Evolutionary conservation across 768 basidiomycete genomes (phyloP).

Genomic region (Kwoniella sp.): DNA sequence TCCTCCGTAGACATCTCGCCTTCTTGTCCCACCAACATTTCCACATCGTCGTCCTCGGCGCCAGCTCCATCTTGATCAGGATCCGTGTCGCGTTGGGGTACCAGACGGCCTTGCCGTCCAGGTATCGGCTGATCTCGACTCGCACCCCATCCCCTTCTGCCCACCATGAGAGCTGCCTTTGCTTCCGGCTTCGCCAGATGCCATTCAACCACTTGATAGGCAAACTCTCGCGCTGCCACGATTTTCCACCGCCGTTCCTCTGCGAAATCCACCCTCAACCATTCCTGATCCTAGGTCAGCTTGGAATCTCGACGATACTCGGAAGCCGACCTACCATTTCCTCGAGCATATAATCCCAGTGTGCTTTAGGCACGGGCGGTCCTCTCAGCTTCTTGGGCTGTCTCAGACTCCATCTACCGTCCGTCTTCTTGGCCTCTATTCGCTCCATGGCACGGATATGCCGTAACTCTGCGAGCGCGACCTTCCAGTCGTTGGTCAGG

Average conservation of each 20-base stretch:
- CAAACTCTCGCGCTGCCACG: constrained; percentile 73
- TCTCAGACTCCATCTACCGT: constrained; percentile 80
- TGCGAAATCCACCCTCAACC: constrained; percentile 92
- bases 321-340: constrained; percentile 74
- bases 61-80: constrained; percentile 2
- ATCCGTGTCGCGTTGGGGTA: no score
- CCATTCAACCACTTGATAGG: constrained; percentile 81
- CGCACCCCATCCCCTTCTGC: constrained; percentile 40
- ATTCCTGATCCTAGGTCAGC: no score
- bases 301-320: not conserved
- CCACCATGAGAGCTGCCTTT: constrained; percentile 60
- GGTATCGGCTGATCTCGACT: constrained; percentile 22
- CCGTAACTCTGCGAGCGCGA: constrained; percentile 73
- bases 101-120: constrained; percentile 6
- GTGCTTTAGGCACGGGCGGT: constrained; percentile 63
- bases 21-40: constrained; percentile 28
- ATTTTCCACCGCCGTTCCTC: constrained; percentile 93
- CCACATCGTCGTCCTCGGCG: constrained; percentile 52
- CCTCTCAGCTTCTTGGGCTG: constrained; percentile 92
- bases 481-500: constrained; percentile 53
- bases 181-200: constrained; percentile 66
- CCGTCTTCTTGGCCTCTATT: constrained; percentile 75
- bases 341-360: constrained; percentile 94
- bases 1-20: constrained; percentile 61
- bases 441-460: constrained; percentile 75